Evolutionary conservation across 768 basidiomycete species (phyloP).

Genomic region (Chalciporus sphaerocephalus): DNA sequence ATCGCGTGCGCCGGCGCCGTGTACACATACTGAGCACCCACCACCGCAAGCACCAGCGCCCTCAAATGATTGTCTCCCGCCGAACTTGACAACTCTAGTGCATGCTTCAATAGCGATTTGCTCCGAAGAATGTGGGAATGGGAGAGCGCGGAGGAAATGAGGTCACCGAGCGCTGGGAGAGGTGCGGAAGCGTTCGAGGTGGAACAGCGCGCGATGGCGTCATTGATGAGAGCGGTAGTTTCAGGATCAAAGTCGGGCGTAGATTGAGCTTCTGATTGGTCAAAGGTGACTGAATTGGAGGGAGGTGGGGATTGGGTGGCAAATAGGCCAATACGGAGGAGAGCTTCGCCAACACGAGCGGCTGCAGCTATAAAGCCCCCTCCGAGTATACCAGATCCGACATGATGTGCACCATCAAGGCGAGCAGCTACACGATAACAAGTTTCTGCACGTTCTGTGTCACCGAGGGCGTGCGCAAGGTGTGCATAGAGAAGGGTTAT

Average conservation of each 20-base stretch:
- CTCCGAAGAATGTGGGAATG: slow-evolving; percentile 28
- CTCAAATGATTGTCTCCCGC: slow-evolving; percentile 72
- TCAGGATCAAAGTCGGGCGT: slow-evolving; percentile 14
- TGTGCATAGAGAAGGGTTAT: slow-evolving; percentile 69
- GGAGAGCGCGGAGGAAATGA: slow-evolving; percentile 19
- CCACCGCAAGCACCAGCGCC: slow-evolving; percentile 62
- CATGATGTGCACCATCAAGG: slow-evolving; percentile 35
- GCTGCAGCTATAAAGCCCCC: slow-evolving; percentile 43
- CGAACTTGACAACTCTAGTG: slow-evolving; percentile 52
- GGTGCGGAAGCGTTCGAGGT: slow-evolving; percentile 16
- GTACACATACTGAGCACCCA: slow-evolving; percentile 66
- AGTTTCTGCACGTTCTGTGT: slow-evolving; percentile 47
- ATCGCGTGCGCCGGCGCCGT: slow-evolving; percentile 67
- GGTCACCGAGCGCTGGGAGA: slow-evolving; percentile 11
- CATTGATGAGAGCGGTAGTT: slow-evolving; percentile 21
- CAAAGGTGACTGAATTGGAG: background rate
- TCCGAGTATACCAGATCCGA: slow-evolving; percentile 19
- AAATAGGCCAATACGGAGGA: slow-evolving; percentile 45
- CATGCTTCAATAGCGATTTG: slow-evolving; percentile 47
- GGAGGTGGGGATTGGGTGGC: slow-evolving; percentile 5
- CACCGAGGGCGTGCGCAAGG: slow-evolving; percentile 63
- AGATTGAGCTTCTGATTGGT: slow-evolving; percentile 4
- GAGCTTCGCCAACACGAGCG: slow-evolving; percentile 50
- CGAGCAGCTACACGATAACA: slow-evolving; percentile 63
- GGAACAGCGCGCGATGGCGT: slow-evolving; percentile 26